These are phyloP conservation scores for Bipolaris zeicola DNA, from an alignment of 2,329 filamentous ascomycete species.

Conservation along the genomic window DNA sequence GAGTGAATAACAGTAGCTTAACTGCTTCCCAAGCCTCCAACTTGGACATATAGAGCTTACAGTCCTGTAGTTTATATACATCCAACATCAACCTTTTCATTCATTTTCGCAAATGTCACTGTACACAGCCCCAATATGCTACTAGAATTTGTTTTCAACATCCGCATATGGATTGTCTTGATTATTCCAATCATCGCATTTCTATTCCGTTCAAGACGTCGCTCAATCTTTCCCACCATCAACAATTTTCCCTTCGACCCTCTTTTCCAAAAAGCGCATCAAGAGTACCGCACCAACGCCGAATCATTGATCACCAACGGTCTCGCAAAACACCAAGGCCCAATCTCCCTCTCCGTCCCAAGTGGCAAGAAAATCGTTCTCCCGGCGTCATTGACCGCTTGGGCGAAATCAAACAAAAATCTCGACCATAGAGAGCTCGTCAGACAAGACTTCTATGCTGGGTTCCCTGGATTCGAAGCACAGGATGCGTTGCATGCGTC, in stretches of 20 bases:
- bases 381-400: not conserved
- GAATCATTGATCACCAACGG: not conserved
- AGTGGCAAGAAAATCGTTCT: not conserved
- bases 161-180: not conserved
- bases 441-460: constrained; percentile 3
- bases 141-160: not conserved
- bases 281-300: not conserved
- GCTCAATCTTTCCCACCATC: not conserved
- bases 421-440: not conserved
- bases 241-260: not conserved
- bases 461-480: not conserved
- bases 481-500: not conserved
- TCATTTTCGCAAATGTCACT: not conserved
- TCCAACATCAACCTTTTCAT: not conserved
- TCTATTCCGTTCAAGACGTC: not conserved
- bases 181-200: not conserved
- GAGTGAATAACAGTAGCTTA: not conserved
- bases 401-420: not conserved
- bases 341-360: not conserved
- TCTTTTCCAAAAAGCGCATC: not conserved
- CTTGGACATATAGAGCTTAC: not conserved
- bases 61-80: not conserved
- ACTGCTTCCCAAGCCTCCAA: not conserved
- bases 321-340: not conserved
- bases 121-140: not conserved